Evolutionary conservation across 2,329 filamentous ascomycete genomes (phyloP), one percentile per base, ranked within the genome.

Genomic region (Aspergillus pseudotamarii): DNA sequence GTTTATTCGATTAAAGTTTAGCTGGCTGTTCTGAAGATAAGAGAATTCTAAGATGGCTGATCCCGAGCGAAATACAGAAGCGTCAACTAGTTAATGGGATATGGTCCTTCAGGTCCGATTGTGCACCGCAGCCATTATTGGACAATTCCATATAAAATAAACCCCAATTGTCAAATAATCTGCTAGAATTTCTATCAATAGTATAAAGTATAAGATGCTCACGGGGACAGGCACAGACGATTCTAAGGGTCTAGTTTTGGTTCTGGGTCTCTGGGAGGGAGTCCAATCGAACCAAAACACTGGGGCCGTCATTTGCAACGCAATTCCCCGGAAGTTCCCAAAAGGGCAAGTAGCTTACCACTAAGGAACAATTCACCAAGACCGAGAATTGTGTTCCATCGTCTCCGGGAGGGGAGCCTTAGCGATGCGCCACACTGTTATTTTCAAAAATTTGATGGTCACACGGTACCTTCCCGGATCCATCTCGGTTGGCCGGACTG

Each of bases 401-500:
- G 21, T 50, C 57, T 54, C 59, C 41, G 48, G 53, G 62, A 48
- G 45, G 63, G 41, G 41, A 57, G 58, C 14, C 3, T n/a, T 58
- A 45, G 41, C 16, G 58, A 41, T 23, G 43, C 36, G 59, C 41
- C 30, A 57, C 55, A 26, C 28, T 66, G 28, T 4, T 59, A 10
- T 34, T 32, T 16, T 12, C 19, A 61, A 63, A 64, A 61, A 23
- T 61, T 54, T 55, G 63, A 57, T 43, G 61, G 64, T 67, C 64
- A 65, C 64, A 67, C 54, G 61, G 59, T 28, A 46, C 58, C 58
- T 26, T 59, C 45, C 57, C 41, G 54, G 61, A 64, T 60, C 57
- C 32, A 36, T 30, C 26, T 51, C 26, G 26, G 26, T n/a, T 32
- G 46, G 46, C 46, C 14, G 14, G 32, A n/a, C 26, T 19, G 28